Percentiles rank a stretch among this genome's conserved stretches.
Conservation (phyloP, 73 alveolate genomes). For the Stentor roeselii region DNA sequence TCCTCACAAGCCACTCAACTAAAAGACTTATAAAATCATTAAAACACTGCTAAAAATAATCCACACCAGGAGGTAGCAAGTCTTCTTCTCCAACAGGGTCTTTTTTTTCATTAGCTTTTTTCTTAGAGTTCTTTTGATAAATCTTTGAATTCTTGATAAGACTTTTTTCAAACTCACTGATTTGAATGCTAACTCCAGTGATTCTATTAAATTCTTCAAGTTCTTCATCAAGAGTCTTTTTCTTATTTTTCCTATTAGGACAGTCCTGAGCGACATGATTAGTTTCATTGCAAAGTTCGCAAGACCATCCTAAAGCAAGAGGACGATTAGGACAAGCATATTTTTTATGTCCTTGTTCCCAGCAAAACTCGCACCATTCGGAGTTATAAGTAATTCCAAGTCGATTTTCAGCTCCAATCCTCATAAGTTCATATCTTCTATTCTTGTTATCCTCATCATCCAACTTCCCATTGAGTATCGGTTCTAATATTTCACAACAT, state of each 20-base stretch:
- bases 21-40: no score
- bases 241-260: constrained; percentile 55
- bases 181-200: background rate
- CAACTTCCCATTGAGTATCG: constrained; percentile 72
- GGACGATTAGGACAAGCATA: constrained; percentile 84
- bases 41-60: background rate
- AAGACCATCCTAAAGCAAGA: constrained; percentile 44
- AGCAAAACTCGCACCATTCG: constrained; percentile 86
- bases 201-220: background rate
- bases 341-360: constrained; percentile 86
- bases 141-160: constrained; percentile 19
- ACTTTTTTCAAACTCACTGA: background rate
- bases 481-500: constrained; percentile 76
- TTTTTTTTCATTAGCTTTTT: background rate
- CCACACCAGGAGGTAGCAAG: constrained; percentile 21
- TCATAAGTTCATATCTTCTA: constrained; percentile 51
- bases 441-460: constrained; percentile 68
- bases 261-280: constrained; percentile 87
- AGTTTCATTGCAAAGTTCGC: constrained; percentile 75
- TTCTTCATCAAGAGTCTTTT: constrained; percentile 9
- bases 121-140: background rate
- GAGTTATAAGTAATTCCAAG: constrained; percentile 38
- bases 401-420: constrained; percentile 23
- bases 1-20: no score
- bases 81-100: constrained; percentile 29